Percentiles rank a stretch among this genome's conserved stretches.
Conservation (phyloP, 2,329 filamentous ascomycete genomes). For the Stemphylium lycopersici region DNA sequence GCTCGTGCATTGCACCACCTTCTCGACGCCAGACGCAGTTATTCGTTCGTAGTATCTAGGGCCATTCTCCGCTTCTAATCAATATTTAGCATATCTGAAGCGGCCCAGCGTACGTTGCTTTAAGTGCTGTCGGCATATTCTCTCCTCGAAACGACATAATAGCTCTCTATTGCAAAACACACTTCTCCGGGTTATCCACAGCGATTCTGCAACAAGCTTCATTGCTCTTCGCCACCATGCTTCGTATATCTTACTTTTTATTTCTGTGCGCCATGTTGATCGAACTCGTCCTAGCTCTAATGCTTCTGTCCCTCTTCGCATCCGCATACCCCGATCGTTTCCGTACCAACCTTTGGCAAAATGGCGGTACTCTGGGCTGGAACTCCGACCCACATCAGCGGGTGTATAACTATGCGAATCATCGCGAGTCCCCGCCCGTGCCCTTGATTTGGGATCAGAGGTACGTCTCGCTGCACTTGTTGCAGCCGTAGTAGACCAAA, state of each 20-base stretch:
- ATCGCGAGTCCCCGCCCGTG: slow-evolving; percentile 18
- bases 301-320: slow-evolving; percentile 16
- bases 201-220: too few species aligned
- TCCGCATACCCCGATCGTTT: slow-evolving; percentile 14
- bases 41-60: neutral
- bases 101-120: too few species aligned
- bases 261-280: slow-evolving; percentile 5
- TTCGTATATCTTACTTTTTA: neutral
- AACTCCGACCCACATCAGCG: slow-evolving; percentile 26
- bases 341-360: slow-evolving; percentile 16
- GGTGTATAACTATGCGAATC: slow-evolving; percentile 26
- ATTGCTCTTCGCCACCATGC: neutral
- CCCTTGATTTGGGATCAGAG: slow-evolving; percentile 28
- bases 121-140: neutral
- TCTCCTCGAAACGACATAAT: neutral
- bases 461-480: neutral
- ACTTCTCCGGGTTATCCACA: too few species aligned
- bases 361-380: slow-evolving; percentile 22
- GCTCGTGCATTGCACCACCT: neutral
- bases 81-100: neutral
- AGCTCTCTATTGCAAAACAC: neutral
- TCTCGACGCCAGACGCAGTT: neutral
- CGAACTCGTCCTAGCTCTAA: slow-evolving; percentile 12
- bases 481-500: neutral
- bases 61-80: neutral